Percentiles rank a stretch among this genome's conserved stretches.
These are phyloP conservation scores for Funneliformis geosporum DNA, from an alignment of 192 early-diverging fungal genomes.

Conservation along the genomic window DNA sequence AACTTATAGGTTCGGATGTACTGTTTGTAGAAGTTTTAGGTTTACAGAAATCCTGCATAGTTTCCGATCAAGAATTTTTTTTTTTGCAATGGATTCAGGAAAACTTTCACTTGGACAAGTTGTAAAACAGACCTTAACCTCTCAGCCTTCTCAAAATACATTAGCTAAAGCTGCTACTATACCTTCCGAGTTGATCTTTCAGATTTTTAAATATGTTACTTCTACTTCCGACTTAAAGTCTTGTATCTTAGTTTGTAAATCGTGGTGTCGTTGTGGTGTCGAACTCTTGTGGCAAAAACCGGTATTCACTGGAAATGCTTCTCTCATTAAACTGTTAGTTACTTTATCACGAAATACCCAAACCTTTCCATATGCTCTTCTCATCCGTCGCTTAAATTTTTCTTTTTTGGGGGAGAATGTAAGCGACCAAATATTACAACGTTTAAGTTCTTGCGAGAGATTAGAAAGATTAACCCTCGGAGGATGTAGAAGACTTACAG, in stretches of 20 bases:
- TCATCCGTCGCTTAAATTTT: conserved; percentile 61
- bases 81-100: neutral
- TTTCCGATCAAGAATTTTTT: conserved; percentile 2
- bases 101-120: neutral
- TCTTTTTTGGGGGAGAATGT: conserved; percentile 48
- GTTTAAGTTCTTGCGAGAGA: conserved; percentile 45
- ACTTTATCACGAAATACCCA: conserved; percentile 34
- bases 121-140: neutral
- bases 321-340: conserved; percentile 34
- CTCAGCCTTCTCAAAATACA: neutral
- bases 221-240: conserved; percentile 46
- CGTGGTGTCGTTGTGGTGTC: conserved; percentile 56
- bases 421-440: conserved; percentile 40
- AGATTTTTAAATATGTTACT: conserved; percentile 51
- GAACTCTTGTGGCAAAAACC: conserved; percentile 61
- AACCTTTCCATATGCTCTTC: conserved; percentile 51
- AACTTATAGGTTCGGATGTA: neutral
- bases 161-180: conserved; percentile 35
- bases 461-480: conserved; percentile 56
- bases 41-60: neutral
- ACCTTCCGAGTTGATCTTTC: conserved; percentile 54
- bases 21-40: neutral
- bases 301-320: conserved; percentile 26
- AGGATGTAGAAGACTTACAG: conserved; percentile 49
- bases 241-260: conserved; percentile 52